phyloP scores from a whole-genome alignment of 2,329 filamentous ascomycete genomes.

The Fusarium liriodendri region DNA sequence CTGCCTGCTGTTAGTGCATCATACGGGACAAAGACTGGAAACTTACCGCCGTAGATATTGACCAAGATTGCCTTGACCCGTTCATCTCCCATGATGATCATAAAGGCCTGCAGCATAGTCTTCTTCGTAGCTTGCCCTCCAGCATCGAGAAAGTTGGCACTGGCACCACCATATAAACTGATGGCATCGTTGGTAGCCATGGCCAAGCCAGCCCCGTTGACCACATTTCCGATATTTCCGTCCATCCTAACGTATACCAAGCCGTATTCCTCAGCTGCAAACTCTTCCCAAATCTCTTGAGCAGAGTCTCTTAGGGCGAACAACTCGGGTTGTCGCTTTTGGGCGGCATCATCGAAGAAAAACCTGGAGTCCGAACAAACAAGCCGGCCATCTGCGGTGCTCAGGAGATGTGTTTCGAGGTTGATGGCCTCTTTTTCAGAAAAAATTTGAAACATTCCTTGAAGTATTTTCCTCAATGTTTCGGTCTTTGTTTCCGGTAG shows the following conservation, averaged over 20 bases:
- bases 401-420: constrained; percentile 56
- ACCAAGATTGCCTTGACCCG: constrained; percentile 75
- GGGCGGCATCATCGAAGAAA: constrained; percentile 60
- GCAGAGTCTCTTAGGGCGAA: constrained; percentile 51
- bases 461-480: constrained; percentile 37
- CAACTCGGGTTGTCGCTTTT: constrained; percentile 53
- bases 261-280: constrained; percentile 65
- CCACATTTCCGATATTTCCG: constrained; percentile 80
- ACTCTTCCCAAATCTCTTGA: constrained; percentile 49
- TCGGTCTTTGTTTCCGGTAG: not conserved
- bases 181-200: constrained; percentile 93
- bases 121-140: constrained; percentile 88
- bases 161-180: constrained; percentile 71
- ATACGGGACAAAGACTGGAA: accelerated
- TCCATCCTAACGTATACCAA: constrained; percentile 80
- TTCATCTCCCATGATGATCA: constrained; percentile 76
- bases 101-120: constrained; percentile 82
- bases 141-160: constrained; percentile 89
- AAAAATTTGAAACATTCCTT: constrained; percentile 53
- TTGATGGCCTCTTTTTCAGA: constrained; percentile 58
- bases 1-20: constrained; percentile 38
- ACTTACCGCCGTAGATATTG: constrained; percentile 63
- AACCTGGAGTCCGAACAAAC: constrained; percentile 53
- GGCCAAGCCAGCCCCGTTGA: constrained; percentile 89
- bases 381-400: constrained; percentile 43